Base-by-base conservation (phyloP, 441 rosid genomes). In the Raphanus hybrid region DNA sequence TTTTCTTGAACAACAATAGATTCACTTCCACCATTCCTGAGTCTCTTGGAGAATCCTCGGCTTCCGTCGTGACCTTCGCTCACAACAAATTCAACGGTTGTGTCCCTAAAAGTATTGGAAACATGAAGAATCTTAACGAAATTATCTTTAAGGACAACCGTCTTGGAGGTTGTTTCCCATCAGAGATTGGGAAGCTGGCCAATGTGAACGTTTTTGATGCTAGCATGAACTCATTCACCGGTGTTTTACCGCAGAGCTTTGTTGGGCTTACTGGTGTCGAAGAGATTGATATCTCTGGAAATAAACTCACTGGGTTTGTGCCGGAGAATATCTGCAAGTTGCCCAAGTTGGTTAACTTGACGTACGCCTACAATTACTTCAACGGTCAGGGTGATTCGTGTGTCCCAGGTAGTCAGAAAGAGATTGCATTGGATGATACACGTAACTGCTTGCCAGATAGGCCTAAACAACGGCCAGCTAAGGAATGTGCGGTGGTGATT, bases 211-310 rank as follows among this genome's bases (percentile, higher is more conserved):
- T 54, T 54, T 54, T 54, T 16, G 59, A 54, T 54, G 59, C 59
- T 54, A 54, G 59, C 59, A 54, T 54, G 59, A 54, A 54, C 26
- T 15, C 26, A 16, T 54, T 54, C 59, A 54, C 59, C 3, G 59
- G 59, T 54, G 59, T 54, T 54, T 18, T 54, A 54, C 59, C 59
- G 23, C 59, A 54, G 59, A 54, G 59, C 59, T 54, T 54, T 54
- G 59, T 54, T 54, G 59, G 59, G 59, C 59, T 54, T 15, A 54
- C 59, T 15, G 26, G 59, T 18, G 59, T 54, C 10, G 59, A 54
- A 16, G 59, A 54, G 59, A 54, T 54, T 2, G 59, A 54, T 54
- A 16, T 54, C 23, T 54, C 59, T 54, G 59, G 59, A 54, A 54
- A 54, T 54, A 54, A 54, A 54, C 59, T 54, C 59, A 54, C 59